A percentile compares a stretch with the other conserved stretches of the same genome.
Conservation (phyloP, 257 asterid species). For the Nicotiana undulata region DNA sequence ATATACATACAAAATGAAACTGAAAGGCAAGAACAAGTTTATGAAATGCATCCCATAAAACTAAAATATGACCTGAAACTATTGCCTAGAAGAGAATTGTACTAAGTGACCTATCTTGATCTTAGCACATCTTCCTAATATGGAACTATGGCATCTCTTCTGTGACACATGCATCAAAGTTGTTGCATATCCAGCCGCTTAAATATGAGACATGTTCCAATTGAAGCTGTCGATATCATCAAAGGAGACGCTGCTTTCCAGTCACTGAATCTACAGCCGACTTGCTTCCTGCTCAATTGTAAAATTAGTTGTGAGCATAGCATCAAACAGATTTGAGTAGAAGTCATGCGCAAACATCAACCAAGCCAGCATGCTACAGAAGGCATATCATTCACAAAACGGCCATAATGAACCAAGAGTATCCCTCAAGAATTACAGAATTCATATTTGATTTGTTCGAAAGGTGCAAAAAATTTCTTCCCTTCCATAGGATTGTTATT, state of each 20-base stretch:
- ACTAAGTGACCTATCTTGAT: background rate
- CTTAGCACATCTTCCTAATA: background rate
- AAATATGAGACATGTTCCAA: background rate
- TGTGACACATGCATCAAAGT: background rate
- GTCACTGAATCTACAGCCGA: slow-evolving; percentile 80
- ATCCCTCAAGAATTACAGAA: background rate
- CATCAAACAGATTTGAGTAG: background rate
- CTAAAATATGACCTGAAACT: background rate
- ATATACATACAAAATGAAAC: background rate
- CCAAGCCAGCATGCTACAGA: background rate
- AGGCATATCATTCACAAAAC: background rate
- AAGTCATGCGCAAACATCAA: background rate
- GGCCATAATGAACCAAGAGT: background rate
- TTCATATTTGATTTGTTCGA: background rate
- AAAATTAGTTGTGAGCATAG: background rate
- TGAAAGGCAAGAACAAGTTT: background rate
- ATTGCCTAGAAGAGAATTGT: no score
- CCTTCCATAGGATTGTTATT: background rate
- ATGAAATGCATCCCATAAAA: background rate
- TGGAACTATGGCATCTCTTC: background rate
- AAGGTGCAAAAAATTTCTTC: background rate
- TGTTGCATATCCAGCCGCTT: background rate
- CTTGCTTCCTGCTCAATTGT: slow-evolving; percentile 49
- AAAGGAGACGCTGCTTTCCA: slow-evolving; percentile 79
- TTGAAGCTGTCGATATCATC: slow-evolving; percentile 9